Percentiles rank a stretch among this genome's conserved stretches.
Conservation (phyloP, 495 filamentous ascomycete genomes). For the Hyaloscypha variabilis region DNA sequence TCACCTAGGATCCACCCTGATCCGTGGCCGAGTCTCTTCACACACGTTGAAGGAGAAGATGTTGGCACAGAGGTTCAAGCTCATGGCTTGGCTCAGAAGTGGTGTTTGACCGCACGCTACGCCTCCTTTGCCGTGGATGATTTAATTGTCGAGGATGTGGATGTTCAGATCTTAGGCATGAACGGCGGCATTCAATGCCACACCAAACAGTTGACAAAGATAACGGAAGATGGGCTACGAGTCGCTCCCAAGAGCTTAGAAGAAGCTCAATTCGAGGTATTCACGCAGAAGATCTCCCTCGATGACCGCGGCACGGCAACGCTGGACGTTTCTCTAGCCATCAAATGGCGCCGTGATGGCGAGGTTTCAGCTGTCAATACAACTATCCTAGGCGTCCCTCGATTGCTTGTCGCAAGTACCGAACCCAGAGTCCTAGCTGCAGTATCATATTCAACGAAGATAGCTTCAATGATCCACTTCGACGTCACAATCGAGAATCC, state of each 20-base stretch:
- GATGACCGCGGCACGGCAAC: slow-evolving; percentile 76
- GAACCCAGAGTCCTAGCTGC: slow-evolving; percentile 88
- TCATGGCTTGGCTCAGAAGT: slow-evolving; percentile 74
- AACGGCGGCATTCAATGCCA: slow-evolving; percentile 50
- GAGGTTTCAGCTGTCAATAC: slow-evolving; percentile 46
- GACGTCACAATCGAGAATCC: slow-evolving; percentile 88
- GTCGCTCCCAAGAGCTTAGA: slow-evolving; percentile 44
- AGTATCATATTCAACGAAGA: slow-evolving; percentile 45
- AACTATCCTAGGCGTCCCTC: slow-evolving; percentile 70
- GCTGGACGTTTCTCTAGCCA: slow-evolving; percentile 72
- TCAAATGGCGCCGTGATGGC: slow-evolving; percentile 70
- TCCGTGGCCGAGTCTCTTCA: slow-evolving; percentile 86
- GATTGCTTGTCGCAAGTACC: slow-evolving; percentile 73
- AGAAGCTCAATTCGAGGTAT: slow-evolving; percentile 70
- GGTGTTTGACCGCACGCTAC: slow-evolving; percentile 72
- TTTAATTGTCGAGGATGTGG: slow-evolving; percentile 66
- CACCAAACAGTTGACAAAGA: slow-evolving; percentile 35
- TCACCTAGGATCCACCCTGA: slow-evolving; percentile 73
- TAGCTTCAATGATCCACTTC: slow-evolving; percentile 40
- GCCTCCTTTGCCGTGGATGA: slow-evolving; percentile 75
- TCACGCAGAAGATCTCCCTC: slow-evolving; percentile 70
- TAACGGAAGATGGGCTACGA: slow-evolving; percentile 26
- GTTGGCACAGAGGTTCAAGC: slow-evolving; percentile 36
- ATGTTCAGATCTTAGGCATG: slow-evolving; percentile 55
- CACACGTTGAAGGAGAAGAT: slow-evolving; percentile 45